Conservation (phyloP, 139 green algal species). For the Chloropicon primus region DNA sequence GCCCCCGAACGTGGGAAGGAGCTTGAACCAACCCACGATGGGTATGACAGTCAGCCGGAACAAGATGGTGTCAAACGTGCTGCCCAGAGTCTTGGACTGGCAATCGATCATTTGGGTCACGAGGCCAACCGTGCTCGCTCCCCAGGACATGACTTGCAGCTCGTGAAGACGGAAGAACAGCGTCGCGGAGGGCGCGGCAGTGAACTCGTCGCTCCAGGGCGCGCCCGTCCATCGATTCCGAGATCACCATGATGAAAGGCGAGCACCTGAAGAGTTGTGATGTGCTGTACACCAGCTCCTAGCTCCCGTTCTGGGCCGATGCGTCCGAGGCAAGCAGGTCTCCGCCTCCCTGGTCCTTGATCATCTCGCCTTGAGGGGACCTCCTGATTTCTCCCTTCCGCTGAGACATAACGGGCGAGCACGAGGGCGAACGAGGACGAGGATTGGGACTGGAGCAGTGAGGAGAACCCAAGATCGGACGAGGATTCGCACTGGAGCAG, state of each 20-base stretch:
- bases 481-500: too few relatives aligned
- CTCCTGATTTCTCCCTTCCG: too few relatives aligned
- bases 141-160: conserved; percentile 19
- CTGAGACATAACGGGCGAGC: too few relatives aligned
- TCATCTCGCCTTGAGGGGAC: too few relatives aligned
- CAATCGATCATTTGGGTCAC: neutral
- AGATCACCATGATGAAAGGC: conserved; percentile 23
- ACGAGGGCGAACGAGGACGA: too few relatives aligned
- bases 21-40: conserved; percentile 24
- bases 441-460: too few relatives aligned
- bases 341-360: neutral
- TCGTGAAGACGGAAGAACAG: conserved; percentile 23
- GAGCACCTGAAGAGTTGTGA: conserved; percentile 17
- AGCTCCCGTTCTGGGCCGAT: neutral
- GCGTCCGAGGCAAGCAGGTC: neutral
- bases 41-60: conserved; percentile 19
- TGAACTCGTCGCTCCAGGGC: neutral
- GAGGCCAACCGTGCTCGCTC: conserved; percentile 13
- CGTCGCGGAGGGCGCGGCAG: neutral
- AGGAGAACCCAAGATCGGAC: too few relatives aligned
- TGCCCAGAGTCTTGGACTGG: neutral
- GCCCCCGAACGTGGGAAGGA: conserved; percentile 21
- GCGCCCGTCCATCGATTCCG: conserved; percentile 6
- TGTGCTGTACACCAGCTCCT: conserved; percentile 17
- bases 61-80: conserved; percentile 20